A percentile compares a stretch with the other conserved stretches of the same genome.
Evolutionary conservation across 306 rosid genomes (phyloP).

Genomic region (Casuarina cunninghamiana): DNA sequence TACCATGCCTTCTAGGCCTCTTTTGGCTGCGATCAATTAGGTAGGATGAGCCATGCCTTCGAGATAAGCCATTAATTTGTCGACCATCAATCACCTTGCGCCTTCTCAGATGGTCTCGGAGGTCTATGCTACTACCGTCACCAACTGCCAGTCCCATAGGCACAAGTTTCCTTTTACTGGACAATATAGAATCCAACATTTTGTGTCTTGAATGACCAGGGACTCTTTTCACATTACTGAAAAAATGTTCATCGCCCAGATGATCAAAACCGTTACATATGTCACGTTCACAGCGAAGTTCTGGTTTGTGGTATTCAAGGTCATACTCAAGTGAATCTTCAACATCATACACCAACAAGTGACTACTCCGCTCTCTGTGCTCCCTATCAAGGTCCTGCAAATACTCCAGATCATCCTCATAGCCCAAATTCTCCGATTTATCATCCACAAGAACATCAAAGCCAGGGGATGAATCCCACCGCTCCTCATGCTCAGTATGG

Average conservation of each 20-base stretch:
- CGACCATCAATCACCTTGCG: slow-evolving; percentile 39
- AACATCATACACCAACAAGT: slow-evolving; percentile 45
- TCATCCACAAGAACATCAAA: slow-evolving; percentile 87
- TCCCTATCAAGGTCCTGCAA: slow-evolving; percentile 41
- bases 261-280: slow-evolving; percentile 31
- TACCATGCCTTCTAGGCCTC: slow-evolving; percentile 32
- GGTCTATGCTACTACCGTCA: slow-evolving; percentile 49
- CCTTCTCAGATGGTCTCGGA: slow-evolving; percentile 64
- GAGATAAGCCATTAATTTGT: slow-evolving; percentile 37
- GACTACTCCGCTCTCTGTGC: slow-evolving; percentile 38
- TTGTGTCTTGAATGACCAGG: slow-evolving; percentile 40
- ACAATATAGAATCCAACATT: slow-evolving; percentile 45
- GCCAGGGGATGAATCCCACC: slow-evolving; percentile 83
- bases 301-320: slow-evolving; percentile 40
- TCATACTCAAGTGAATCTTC: slow-evolving; percentile 48
- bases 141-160: slow-evolving; percentile 39
- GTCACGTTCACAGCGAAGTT: slow-evolving; percentile 45
- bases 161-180: slow-evolving; percentile 50
- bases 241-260: slow-evolving; percentile 36
- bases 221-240: slow-evolving; percentile 33
- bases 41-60: slow-evolving; percentile 42
- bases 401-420: slow-evolving; percentile 51
- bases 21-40: slow-evolving; percentile 34
- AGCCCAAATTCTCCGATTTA: slow-evolving; percentile 42
- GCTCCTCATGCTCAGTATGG: slow-evolving; percentile 55